phyloP scores from a whole-genome alignment of 1,284 basidiomycete species.

The Megacollybia platyphylla region DNA sequence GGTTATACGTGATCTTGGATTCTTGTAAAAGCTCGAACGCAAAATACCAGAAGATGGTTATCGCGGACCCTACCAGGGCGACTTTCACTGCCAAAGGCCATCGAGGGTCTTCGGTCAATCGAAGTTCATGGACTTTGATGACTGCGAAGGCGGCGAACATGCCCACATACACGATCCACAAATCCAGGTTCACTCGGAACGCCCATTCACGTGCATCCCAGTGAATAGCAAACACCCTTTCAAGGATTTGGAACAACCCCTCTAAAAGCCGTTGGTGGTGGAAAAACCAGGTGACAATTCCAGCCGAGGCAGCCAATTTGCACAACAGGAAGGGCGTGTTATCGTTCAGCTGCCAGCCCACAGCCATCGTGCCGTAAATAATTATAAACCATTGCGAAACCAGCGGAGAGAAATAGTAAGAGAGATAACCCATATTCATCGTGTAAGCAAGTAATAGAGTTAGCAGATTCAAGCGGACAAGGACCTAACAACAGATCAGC shows the following conservation, averaged over 20 bases:
- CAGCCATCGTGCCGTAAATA: slow-evolving; percentile 69
- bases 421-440: slow-evolving; percentile 86
- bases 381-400: slow-evolving; percentile 79
- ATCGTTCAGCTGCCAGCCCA: slow-evolving; percentile 67
- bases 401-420: slow-evolving; percentile 79
- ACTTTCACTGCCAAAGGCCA: slow-evolving; percentile 46
- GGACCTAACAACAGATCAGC: slow-evolving; percentile 28
- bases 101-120: slow-evolving; percentile 54
- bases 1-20: slow-evolving; percentile 77
- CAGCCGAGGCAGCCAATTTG: slow-evolving; percentile 61
- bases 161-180: slow-evolving; percentile 79
- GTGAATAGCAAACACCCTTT: slow-evolving; percentile 54
- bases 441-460: slow-evolving; percentile 74
- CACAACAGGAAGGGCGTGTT: slow-evolving; percentile 49
- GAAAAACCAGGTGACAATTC: slow-evolving; percentile 55
- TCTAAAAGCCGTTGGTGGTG: slow-evolving; percentile 51
- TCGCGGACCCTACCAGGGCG: slow-evolving; percentile 31
- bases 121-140: slow-evolving; percentile 66
- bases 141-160: slow-evolving; percentile 68
- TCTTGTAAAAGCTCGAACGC: slow-evolving; percentile 66
- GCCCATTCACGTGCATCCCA: slow-evolving; percentile 82
- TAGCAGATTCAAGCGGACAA: slow-evolving; percentile 75
- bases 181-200: slow-evolving; percentile 78
- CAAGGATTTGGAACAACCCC: slow-evolving; percentile 49
- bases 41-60: slow-evolving; percentile 67